Evolutionary conservation across 2,329 filamentous ascomycete genomes (phyloP), one percentile per base, ranked within the genome.

Genomic region (Aspergillus intermedius): DNA sequence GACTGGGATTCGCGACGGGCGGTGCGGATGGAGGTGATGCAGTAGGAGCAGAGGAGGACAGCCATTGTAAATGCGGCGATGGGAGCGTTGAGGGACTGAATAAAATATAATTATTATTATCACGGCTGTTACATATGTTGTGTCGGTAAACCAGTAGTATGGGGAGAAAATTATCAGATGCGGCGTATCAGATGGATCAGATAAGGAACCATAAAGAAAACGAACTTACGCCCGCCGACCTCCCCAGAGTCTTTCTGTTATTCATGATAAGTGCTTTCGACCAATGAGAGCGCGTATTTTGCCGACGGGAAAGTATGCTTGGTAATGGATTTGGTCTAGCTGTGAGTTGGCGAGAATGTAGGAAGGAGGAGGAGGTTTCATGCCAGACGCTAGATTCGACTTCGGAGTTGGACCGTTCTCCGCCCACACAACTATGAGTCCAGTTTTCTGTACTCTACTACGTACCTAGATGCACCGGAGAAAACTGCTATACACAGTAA

Each of bases 1-100:
- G 81, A 77, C 52, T 81, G 75, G 0, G 83, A 83, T 54, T 86
- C 85, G 42, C 78, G 73, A 57, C 85, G 84, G 2, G 84, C 84
- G 21, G 82, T 79, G 51, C 77, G 74, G 53, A 87, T 87, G 21
- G 79, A 83, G 7, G 78, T 83, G 45, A 83, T 71, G 23, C 82
- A 74, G 66, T 87, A 87, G 37, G 69, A 66, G 64, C 79, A 80
- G 28, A 83, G 74, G 19, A 84, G 61, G 44, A 76, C 65, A 13
- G 80, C 81, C 80, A 84, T 83, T 12, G 77, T 78, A 54, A 82
- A 72, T 22, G 80, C 80, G n/a, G 79, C 80, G n/a, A 81, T 71
- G 4, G 81, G 81, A 2, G 79, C 80, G 50, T 79, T 76, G 34
- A 82, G 59, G 4, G 76, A 79, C 75, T 79, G 21, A 22, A 22